These are phyloP conservation scores for Ploettnerulaceae sp. DNA, from an alignment of 2,329 filamentous ascomycete genomes.

Conservation along the genomic window DNA sequence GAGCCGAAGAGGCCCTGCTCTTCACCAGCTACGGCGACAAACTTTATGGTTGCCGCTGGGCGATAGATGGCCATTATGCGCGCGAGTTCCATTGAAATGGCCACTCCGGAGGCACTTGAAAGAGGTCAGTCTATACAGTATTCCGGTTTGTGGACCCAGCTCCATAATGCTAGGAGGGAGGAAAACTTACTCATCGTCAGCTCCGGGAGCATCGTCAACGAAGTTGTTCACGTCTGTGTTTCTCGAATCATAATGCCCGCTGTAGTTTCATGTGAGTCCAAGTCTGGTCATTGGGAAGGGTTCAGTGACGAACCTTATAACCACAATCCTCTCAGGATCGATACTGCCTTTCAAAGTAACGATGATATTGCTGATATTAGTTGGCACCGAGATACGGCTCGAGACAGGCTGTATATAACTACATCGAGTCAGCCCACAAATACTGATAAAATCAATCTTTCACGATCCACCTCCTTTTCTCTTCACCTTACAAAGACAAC, in stretches of 20 bases:
- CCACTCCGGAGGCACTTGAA: constrained; percentile 44
- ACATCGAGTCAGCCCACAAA: too few relatives aligned
- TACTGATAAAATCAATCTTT: too few relatives aligned
- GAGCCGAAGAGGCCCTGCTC: constrained; percentile 52
- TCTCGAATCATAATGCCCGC: constrained; percentile 52
- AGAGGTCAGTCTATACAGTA: neutral
- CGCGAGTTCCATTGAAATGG: constrained; percentile 51
- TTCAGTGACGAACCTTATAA: constrained; percentile 13
- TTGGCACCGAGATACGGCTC: constrained; percentile 44
- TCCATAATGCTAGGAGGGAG: neutral
- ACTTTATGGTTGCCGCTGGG: constrained; percentile 49
- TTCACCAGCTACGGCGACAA: constrained; percentile 53
- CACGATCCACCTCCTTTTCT: too few relatives aligned
- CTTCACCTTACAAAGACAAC: too few relatives aligned
- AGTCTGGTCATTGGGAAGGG: too few relatives aligned
- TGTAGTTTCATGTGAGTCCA: constrained; percentile 34
- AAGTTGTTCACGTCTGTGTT: constrained; percentile 47
- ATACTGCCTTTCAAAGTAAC: constrained; percentile 46
- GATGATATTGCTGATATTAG: constrained; percentile 49
- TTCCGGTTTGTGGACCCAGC: neutral
- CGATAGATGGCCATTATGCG: constrained; percentile 44
- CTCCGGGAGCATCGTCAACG: constrained; percentile 48
- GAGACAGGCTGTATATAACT: constrained; percentile 47
- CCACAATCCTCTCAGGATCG: constrained; percentile 40
- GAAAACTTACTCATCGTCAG: constrained; percentile 45